These are phyloP conservation scores for Trichopus zeylanicus DNA, from an alignment of 116 monocot genomes.

Conservation along the genomic window DNA sequence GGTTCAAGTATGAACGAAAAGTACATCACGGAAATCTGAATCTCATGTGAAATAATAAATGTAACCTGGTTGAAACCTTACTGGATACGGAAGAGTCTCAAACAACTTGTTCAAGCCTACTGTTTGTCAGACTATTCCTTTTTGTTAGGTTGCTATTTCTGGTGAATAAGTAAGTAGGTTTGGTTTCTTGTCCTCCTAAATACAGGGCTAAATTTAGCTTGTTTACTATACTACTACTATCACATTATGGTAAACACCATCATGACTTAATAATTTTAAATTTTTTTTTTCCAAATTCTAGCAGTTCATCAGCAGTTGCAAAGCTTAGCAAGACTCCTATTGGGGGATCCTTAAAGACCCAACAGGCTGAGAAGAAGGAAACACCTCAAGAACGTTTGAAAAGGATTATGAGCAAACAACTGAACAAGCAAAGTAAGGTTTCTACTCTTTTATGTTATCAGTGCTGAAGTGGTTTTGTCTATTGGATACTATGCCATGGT, in stretches of 20 bases:
- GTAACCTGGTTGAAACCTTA: neutral
- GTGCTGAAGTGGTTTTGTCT: neutral
- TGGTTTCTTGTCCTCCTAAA: too few relatives aligned
- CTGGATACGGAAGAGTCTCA: neutral
- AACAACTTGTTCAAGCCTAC: neutral
- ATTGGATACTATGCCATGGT: neutral
- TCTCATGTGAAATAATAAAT: neutral
- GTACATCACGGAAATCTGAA: neutral
- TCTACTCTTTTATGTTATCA: neutral
- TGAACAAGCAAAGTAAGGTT: slow-evolving; percentile 91
- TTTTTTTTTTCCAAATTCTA: slow-evolving; percentile 10
- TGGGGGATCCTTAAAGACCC: slow-evolving; percentile 48
- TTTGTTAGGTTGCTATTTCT: neutral
- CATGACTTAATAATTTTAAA: neutral
- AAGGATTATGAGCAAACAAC: slow-evolving; percentile 97
- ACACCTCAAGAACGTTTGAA: slow-evolving; percentile 98
- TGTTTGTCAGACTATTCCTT: neutral
- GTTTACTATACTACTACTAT: neutral
- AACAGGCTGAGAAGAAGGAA: slow-evolving; percentile 76
- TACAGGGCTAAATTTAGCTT: too few relatives aligned
- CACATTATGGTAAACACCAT: neutral
- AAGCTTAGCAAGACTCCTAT: slow-evolving; percentile 64
- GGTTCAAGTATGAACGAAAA: neutral
- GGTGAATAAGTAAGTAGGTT: neutral
- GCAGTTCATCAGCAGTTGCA: slow-evolving; percentile 46